These are phyloP conservation scores for Protoeuglena noctilucae DNA, from an alignment of 139 green algal genomes.

Conservation along the genomic window DNA sequence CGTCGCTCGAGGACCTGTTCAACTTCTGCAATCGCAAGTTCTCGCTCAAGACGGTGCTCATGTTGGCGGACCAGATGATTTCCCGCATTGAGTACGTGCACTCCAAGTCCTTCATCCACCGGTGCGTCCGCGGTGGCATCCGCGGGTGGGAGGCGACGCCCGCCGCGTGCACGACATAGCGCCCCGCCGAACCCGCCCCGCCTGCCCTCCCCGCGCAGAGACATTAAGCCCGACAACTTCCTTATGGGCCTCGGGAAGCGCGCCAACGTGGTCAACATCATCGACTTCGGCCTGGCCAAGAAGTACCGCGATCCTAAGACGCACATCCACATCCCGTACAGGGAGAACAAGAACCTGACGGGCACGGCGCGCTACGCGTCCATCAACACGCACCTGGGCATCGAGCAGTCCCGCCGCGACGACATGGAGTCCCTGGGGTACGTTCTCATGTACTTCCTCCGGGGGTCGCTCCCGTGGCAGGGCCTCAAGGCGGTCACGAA, in stretches of 20 bases:
- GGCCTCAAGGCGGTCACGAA: slow-evolving; percentile 95
- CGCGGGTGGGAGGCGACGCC: no score
- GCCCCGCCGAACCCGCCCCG: no score
- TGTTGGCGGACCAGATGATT: slow-evolving; percentile 95
- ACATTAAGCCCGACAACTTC: slow-evolving; percentile 99
- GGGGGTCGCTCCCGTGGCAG: slow-evolving; percentile 91
- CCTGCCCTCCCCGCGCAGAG: no score
- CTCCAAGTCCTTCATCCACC: slow-evolving; percentile 93
- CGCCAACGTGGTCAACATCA: slow-evolving; percentile 98
- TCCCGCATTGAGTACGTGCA: slow-evolving; percentile 91
- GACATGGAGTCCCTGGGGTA: slow-evolving; percentile 92
- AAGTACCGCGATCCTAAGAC: slow-evolving; percentile 98
- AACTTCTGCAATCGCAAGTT: slow-evolving; percentile 99
- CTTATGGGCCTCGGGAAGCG: slow-evolving; percentile 94
- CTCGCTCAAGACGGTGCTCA: slow-evolving; percentile 93
- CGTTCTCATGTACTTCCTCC: slow-evolving; percentile 98
- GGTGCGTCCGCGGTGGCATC: no score
- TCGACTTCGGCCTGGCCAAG: slow-evolving; percentile 98
- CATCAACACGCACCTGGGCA: slow-evolving; percentile 99
- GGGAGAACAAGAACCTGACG: slow-evolving; percentile 97
- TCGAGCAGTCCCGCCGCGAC: slow-evolving; percentile 91
- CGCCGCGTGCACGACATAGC: no score
- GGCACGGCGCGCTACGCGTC: slow-evolving; percentile 95
- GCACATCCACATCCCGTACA: slow-evolving; percentile 97
- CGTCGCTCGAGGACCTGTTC: slow-evolving; percentile 94